These are phyloP conservation scores for Aphanoascus verrucosus DNA, from an alignment of 2,329 filamentous ascomycete species.

Conservation along the genomic window DNA sequence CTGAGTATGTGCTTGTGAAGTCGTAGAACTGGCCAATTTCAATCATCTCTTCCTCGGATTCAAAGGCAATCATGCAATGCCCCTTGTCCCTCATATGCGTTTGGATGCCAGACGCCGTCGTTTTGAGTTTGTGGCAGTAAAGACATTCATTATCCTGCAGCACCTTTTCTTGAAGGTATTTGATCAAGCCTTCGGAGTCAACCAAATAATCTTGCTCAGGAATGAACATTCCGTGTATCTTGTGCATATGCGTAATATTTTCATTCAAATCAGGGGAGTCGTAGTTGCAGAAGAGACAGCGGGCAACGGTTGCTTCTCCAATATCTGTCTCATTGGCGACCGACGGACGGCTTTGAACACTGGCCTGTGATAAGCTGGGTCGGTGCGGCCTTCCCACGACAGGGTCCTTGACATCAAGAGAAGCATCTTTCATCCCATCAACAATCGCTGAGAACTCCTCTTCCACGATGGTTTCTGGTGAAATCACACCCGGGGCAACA, in stretches of 20 bases:
- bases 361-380: slow-evolving; percentile 32
- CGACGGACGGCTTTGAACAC: slow-evolving; percentile 24
- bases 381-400: slow-evolving; percentile 31
- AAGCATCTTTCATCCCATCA: slow-evolving; percentile 61
- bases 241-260: slow-evolving; percentile 81
- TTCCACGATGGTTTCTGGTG: slow-evolving; percentile 43
- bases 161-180: slow-evolving; percentile 69
- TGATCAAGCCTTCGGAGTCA: slow-evolving; percentile 69
- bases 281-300: slow-evolving; percentile 88
- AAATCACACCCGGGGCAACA: slow-evolving; percentile 21
- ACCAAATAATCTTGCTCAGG: slow-evolving; percentile 78
- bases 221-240: slow-evolving; percentile 89
- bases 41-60: slow-evolving; percentile 77
- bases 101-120: slow-evolving; percentile 68
- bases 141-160: slow-evolving; percentile 73
- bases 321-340: slow-evolving; percentile 38
- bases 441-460: slow-evolving; percentile 66
- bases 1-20: slow-evolving; percentile 90
- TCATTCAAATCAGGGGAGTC: slow-evolving; percentile 63
- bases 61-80: slow-evolving; percentile 93
- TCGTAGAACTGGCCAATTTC: slow-evolving; percentile 96
- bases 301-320: slow-evolving; percentile 33
- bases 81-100: slow-evolving; percentile 96
- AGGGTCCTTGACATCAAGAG: slow-evolving; percentile 42
- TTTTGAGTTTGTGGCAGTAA: slow-evolving; percentile 73